Evolutionary conservation across 1,284 basidiomycete genomes (phyloP), one percentile per base, ranked within the genome.

Genomic region (Apiotrichum sp.): DNA sequence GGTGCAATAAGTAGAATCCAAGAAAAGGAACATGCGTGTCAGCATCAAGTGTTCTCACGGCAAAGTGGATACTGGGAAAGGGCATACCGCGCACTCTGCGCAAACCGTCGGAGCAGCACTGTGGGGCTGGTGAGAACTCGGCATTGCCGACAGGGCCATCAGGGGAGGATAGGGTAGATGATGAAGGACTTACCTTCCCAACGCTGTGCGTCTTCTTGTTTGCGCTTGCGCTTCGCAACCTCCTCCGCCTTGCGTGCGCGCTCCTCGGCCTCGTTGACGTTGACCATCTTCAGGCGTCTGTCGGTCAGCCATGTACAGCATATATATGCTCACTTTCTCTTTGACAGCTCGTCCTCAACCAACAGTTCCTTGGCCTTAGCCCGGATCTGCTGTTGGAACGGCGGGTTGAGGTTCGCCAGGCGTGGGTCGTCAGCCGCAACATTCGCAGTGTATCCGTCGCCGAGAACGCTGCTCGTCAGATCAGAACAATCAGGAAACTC

Each of bases 261-360:
- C 59, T 80, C 80, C 14, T 80, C 80, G 9, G 79, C 80, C 63
- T 82, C 80, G 50, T 80, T 80, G 13, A 79, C 79, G 63, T 80
- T 79, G 44, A 80, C 75, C 50, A 81, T 55, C 74, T 79, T 50
- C n/a, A 54, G 16, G 50, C 55, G 54, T 16, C 43, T 62, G 49
- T 11, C 16, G 9, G 22, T 39, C 42, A 51, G 56, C 13, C 38
- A 16, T 3, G 11, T 10, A 13, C 33, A 29, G 9, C 32, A 34
- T 32, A n/a, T 2, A 8, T 4, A 22, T 22, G 62, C 75, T 62
- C 55, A 78, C 77, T 77, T 65, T 55, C 79, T 59, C 56, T 76
- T 66, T n/a, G 77, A 70, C 35, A 82, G 65, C 65, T 81, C 80
- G 48, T 82, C 81, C 59, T 82, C 80, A n/a, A 82, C 74, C 61